Conservation (phyloP, 2,329 filamentous ascomycete genomes). For the Verticillium albo-atrum region DNA sequence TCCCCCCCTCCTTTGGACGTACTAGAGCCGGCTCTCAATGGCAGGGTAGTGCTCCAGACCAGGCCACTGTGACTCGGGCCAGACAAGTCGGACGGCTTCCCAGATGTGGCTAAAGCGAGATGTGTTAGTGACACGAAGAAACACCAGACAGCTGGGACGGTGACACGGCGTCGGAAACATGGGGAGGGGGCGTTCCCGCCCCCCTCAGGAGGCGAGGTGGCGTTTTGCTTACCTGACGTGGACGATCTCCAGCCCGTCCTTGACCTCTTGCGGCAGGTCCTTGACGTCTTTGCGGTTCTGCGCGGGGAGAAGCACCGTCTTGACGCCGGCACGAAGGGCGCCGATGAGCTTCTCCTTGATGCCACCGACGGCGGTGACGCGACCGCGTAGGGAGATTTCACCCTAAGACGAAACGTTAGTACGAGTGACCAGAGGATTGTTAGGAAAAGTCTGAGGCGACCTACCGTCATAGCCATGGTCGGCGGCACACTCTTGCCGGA, state of each 20-base stretch:
- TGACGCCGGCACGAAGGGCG: conserved; percentile 86
- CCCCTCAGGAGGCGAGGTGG: conserved; percentile 9
- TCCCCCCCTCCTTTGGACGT: neutral
- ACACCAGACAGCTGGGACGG: conserved; percentile 8
- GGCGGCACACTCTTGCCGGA: conserved; percentile 81
- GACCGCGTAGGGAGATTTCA: conserved; percentile 75
- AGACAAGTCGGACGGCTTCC: conserved; percentile 87
- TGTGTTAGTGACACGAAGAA: conserved; percentile 13
- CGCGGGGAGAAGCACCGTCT: conserved; percentile 83
- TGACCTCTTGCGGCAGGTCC: conserved; percentile 87
- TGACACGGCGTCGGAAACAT: neutral
- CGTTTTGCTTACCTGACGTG: conserved; percentile 68
- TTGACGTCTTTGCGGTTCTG: conserved; percentile 90
- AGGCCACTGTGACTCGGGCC: conserved; percentile 86
- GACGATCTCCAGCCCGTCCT: conserved; percentile 79
- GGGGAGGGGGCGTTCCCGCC: conserved; percentile 1
- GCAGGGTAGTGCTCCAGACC: conserved; percentile 63
- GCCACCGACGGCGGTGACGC: conserved; percentile 89
- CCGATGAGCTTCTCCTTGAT: conserved; percentile 99
- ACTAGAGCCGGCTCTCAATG: conserved; percentile 72
- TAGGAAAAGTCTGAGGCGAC: conserved; percentile 16
- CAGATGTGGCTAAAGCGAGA: conserved; percentile 68
- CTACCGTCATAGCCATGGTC: conserved; percentile 89
- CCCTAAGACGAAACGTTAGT: conserved; percentile 36
- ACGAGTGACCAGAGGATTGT: too few species aligned